phyloP scores from a whole-genome alignment of 225 moss, liverwort and hornwort species.

The Bryoerythrophyllum caledonicum region DNA sequence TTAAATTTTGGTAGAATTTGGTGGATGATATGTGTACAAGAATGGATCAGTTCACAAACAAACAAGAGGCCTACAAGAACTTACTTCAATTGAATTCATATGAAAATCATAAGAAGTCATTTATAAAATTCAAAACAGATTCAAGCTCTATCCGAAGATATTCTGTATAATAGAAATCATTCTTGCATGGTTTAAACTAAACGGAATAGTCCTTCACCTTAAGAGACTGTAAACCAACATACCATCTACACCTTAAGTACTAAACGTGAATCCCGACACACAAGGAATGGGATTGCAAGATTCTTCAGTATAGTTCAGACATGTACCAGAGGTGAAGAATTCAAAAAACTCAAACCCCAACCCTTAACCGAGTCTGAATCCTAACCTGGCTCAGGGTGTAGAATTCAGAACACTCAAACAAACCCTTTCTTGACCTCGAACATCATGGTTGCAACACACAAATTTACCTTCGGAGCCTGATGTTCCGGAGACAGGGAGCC shows the following conservation, averaged over 20 bases:
- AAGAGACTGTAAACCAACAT: slow-evolving; percentile 5
- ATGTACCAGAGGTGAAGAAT: not conserved
- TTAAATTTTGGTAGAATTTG: no score
- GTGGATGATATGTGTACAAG: no score
- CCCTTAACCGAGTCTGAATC: not conserved
- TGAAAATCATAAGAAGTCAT: no score
- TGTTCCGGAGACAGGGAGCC: slow-evolving; percentile 95
- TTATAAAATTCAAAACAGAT: no score
- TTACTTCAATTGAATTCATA: no score
- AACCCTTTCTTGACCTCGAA: not conserved
- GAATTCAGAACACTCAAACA: slow-evolving; percentile 11
- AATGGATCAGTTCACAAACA: no score
- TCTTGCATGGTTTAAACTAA: no score
- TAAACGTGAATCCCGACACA: not conserved
- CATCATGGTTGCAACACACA: not conserved
- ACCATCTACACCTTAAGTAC: slow-evolving; percentile 5
- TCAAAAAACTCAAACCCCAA: slow-evolving; percentile 6
- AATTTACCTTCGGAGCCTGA: slow-evolving; percentile 86
- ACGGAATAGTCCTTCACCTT: no score
- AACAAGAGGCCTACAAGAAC: no score
- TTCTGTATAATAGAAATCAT: no score
- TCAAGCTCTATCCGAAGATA: no score
- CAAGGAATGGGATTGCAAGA: slow-evolving; percentile 12
- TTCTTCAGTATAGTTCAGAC: slow-evolving; percentile 13
- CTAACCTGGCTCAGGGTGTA: not conserved